phyloP scores from a whole-genome alignment of 345 rosid genomes.

The Populus davidiana region DNA sequence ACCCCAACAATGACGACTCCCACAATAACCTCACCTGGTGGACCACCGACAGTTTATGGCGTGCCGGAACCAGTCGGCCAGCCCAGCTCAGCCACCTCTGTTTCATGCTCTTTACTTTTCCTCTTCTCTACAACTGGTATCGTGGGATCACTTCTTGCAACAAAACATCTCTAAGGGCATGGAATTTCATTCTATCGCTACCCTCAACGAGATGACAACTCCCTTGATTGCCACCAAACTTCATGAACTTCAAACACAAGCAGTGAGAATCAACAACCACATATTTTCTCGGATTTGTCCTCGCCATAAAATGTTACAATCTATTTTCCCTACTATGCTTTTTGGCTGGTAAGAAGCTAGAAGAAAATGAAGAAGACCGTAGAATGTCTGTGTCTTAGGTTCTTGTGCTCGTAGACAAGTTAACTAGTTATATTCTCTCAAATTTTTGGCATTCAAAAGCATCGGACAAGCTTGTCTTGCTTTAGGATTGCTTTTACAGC shows the following conservation, averaged over 20 bases:
- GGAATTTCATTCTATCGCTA: conserved; percentile 23
- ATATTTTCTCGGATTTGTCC: conserved; percentile 21
- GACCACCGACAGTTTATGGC: conserved; percentile 53
- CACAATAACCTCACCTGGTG: conserved; percentile 47
- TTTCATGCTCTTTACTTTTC: conserved; percentile 38
- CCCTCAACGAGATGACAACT: conserved; percentile 18
- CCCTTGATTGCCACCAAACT: conserved; percentile 29
- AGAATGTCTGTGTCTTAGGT: conserved; percentile 45
- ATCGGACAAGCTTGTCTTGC: conserved; percentile 29
- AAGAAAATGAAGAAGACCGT: conserved; percentile 35
- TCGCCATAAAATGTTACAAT: conserved; percentile 24
- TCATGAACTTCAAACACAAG: conserved; percentile 23
- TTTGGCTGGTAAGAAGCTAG: conserved; percentile 36
- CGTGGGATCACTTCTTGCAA: conserved; percentile 39
- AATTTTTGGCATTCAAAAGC: conserved; percentile 48
- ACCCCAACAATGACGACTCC: conserved; percentile 47
- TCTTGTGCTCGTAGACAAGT: conserved; percentile 44
- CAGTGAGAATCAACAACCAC: conserved; percentile 26
- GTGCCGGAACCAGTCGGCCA: conserved; percentile 76
- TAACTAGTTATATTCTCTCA: conserved; percentile 36
- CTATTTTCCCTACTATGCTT: conserved; percentile 37
- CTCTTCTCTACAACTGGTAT: conserved; percentile 38
- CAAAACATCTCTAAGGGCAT: conserved; percentile 35
- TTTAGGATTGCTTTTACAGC: conserved; percentile 24
- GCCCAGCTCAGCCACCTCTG: conserved; percentile 66